phyloP scores from a whole-genome alignment of 2,329 filamentous ascomycete genomes.

The Trichoderma oligosporum region DNA sequence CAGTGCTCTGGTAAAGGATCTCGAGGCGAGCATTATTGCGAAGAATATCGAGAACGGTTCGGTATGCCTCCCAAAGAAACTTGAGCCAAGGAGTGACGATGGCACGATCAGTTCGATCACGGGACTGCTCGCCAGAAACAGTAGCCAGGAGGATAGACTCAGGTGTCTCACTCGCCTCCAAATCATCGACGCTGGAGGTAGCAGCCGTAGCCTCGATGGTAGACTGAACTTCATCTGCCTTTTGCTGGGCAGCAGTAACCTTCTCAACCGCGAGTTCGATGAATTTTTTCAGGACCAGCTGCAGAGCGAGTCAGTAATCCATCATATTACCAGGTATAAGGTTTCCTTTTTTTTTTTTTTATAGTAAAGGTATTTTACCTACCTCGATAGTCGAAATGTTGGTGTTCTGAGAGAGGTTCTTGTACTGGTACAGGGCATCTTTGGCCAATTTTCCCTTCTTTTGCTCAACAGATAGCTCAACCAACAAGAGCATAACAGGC shows the following conservation, averaged over 20 bases:
- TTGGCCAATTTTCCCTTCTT: constrained; percentile 98
- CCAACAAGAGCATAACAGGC: constrained; percentile 96
- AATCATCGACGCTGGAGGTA: constrained; percentile 78
- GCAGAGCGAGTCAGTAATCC: constrained; percentile 23
- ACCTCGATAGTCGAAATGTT: constrained; percentile 98
- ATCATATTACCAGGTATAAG: background rate
- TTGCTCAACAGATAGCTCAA: constrained; percentile 93
- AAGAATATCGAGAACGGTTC: constrained; percentile 95
- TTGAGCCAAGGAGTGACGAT: constrained; percentile 99
- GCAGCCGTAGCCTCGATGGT: constrained; percentile 66
- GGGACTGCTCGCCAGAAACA: constrained; percentile 95
- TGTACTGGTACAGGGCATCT: constrained; percentile 98
- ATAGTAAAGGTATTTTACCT: constrained; percentile 25
- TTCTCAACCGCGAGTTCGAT: constrained; percentile 96
- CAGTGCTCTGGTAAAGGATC: constrained; percentile 96
- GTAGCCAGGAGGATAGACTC: constrained; percentile 97
- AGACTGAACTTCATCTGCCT: constrained; percentile 92
- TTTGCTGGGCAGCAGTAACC: constrained; percentile 91
- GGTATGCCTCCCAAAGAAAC: constrained; percentile 99
- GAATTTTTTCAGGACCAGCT: constrained; percentile 94
- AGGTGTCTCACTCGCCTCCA: constrained; percentile 95
- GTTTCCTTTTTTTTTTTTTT: background rate
- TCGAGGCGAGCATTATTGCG: constrained; percentile 98
- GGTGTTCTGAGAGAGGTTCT: constrained; percentile 99
- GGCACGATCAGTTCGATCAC: constrained; percentile 93